Base-by-base conservation (phyloP, 2,329 filamentous ascomycete species). In the Akanthomyces dipterigenus region DNA sequence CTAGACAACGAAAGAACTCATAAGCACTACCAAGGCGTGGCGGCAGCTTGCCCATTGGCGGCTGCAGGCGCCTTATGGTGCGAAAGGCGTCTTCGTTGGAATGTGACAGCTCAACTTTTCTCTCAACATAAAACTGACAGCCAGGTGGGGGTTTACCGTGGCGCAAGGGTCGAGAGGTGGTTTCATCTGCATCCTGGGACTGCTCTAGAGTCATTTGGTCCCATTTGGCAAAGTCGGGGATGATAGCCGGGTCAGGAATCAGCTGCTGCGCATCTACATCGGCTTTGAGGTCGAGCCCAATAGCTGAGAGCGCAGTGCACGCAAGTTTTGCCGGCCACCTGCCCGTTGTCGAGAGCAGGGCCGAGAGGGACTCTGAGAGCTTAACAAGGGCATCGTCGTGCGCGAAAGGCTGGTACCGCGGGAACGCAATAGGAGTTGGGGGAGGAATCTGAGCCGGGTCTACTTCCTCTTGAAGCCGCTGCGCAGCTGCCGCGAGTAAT, bases 1-100 rank as follows among this genome's bases (percentile, higher is more conserved):
- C 85, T 22, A 88, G 75, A 65, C 84, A 82, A 57, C 83, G 82
- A 72, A 82, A 88, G 71, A 88, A 88, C 70, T 88, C 85, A 66
- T 87, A 88, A 5, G 82, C 80, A 65, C 86, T 87, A 16, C 85
- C 85, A 8, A 88, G 72, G 7, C 84, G 80, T 34, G 80, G 78
- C 40, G 80, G 76, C 50, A 77, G 73, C 67, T 80, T 79, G 45
- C 84, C 85, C 45, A 78, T 78, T 38, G 78, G 77, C 1, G 82
- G 74, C 6, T 79, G 77, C n/a, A 87, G 75, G 49, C 85, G 80
- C 26, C 84, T 80, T 60, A 88, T 80, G 1, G 83, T 83, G 28
- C 84, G 81, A 68, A 86, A 88, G 8, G 85, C 85, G 45, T 80
- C 76, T 46, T 82, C 78, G 64, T 88, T 88, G 26, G 74, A 66